Conservation (phyloP, 192 early-diverging fungal species). For the Backusella morwellensis region DNA sequence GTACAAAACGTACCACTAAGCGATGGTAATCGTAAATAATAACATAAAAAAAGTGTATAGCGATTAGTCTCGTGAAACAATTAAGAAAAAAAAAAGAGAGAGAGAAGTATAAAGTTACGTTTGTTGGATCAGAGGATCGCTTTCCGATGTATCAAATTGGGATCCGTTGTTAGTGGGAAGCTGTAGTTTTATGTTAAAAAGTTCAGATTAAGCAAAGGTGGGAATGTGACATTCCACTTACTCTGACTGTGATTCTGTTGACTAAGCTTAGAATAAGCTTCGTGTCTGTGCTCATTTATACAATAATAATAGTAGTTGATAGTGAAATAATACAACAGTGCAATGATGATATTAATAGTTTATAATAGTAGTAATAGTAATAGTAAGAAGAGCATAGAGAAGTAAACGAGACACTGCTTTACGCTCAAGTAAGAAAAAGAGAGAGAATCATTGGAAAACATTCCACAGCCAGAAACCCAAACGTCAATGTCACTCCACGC, state of each 20-base stretch:
- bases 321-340: neutral
- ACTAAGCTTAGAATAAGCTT: constrained; percentile 22
- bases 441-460: neutral
- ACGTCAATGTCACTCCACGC: neutral
- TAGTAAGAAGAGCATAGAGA: neutral
- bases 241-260: constrained; percentile 12
- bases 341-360: neutral
- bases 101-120: constrained; percentile 11
- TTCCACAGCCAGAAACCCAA: neutral
- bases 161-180: constrained; percentile 70
- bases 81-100: too few species aligned
- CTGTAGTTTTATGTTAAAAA: constrained; percentile 32
- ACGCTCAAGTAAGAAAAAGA: neutral
- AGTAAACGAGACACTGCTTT: neutral
- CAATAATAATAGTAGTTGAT: neutral
- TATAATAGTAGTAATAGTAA: neutral
- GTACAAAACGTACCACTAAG: constrained; percentile 7
- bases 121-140: constrained; percentile 75
- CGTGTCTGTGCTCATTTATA: constrained; percentile 14
- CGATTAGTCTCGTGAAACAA: neutral
- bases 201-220: neutral
- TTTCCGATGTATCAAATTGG: constrained; percentile 58
- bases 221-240: neutral
- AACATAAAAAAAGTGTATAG: neutral
- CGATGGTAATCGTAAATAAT: neutral